These are phyloP conservation scores for Claviceps maximensis DNA, from an alignment of 2,329 filamentous ascomycete species.

Conservation along the genomic window DNA sequence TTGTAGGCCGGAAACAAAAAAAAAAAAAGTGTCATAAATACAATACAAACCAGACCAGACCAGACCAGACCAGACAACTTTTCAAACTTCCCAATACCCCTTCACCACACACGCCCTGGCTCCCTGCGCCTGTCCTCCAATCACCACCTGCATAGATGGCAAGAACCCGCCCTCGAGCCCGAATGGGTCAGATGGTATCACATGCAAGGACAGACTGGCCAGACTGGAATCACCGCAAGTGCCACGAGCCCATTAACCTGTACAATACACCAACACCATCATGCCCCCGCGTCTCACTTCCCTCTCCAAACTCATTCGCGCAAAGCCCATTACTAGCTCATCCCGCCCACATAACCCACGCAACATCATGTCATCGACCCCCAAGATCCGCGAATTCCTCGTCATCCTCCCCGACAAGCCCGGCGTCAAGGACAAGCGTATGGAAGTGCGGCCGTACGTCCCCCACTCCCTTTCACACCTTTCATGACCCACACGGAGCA, in stretches of 20 bases:
- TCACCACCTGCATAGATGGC: too few relatives aligned
- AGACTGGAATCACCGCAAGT: neutral
- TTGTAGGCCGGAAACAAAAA: too few relatives aligned
- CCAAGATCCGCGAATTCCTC: constrained; percentile 47
- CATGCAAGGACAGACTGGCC: neutral
- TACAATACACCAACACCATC: neutral
- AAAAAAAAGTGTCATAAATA: too few relatives aligned
- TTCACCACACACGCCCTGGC: too few relatives aligned
- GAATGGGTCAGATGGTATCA: too few relatives aligned
- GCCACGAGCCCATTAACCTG: neutral
- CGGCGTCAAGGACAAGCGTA: constrained; percentile 43
- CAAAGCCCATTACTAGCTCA: constrained; percentile 3
- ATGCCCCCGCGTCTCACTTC: constrained; percentile 8
- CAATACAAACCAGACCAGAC: too few relatives aligned
- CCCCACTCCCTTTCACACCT: neutral
- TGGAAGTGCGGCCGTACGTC: constrained; percentile 44
- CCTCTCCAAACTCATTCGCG: neutral
- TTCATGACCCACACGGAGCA: neutral
- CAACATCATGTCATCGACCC: constrained; percentile 19
- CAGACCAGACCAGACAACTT: too few relatives aligned
- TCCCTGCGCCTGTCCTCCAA: too few relatives aligned
- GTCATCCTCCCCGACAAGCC: constrained; percentile 56
- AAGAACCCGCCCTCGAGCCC: too few relatives aligned
- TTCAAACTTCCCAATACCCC: too few relatives aligned
- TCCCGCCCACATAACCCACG: constrained; percentile 5